phyloP scores from a whole-genome alignment of 2,329 filamentous ascomycete species.

The Pezicula radicicola region DNA sequence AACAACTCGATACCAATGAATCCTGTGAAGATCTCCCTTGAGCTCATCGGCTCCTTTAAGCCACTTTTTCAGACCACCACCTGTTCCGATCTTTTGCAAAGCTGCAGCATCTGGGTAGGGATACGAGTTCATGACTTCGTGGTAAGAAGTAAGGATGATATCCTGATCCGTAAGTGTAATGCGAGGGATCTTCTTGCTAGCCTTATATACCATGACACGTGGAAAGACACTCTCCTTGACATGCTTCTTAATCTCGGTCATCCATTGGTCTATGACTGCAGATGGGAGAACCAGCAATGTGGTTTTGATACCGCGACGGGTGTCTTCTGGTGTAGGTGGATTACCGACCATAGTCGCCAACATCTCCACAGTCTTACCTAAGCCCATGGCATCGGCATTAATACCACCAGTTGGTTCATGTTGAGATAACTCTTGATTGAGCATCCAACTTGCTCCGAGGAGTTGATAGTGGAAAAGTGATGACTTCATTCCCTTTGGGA shows the following conservation, averaged over 20 bases:
- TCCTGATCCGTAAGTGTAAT: constrained; percentile 17
- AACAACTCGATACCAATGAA: constrained; percentile 48
- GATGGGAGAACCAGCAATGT: constrained; percentile 27
- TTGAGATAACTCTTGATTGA: constrained; percentile 40
- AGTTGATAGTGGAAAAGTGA: constrained; percentile 48
- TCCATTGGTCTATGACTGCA: constrained; percentile 25
- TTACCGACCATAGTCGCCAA: constrained; percentile 32
- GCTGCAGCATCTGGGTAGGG: constrained; percentile 89
- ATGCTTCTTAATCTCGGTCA: constrained; percentile 23
- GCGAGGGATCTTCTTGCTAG: not conserved
- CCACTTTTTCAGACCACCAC: constrained; percentile 29
- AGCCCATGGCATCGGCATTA: constrained; percentile 59
- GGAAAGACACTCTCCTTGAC: constrained; percentile 11
- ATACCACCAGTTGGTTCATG: constrained; percentile 46
- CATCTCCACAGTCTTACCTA: constrained; percentile 60
- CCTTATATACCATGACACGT: constrained; percentile 22
- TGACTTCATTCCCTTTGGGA: constrained; percentile 44
- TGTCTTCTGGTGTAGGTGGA: constrained; percentile 37
- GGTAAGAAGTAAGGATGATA: constrained; percentile 25
- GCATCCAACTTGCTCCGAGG: constrained; percentile 51
- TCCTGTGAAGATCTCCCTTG: constrained; percentile 33
- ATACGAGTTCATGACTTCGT: constrained; percentile 57
- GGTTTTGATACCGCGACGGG: constrained; percentile 11
- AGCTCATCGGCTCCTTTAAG: constrained; percentile 23
- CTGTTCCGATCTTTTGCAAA: constrained; percentile 70